Percentiles rank a stretch among this genome's conserved stretches.
These are phyloP conservation scores for Diaporthe velutina DNA, from an alignment of 2,329 filamentous ascomycete species.

Conservation along the genomic window DNA sequence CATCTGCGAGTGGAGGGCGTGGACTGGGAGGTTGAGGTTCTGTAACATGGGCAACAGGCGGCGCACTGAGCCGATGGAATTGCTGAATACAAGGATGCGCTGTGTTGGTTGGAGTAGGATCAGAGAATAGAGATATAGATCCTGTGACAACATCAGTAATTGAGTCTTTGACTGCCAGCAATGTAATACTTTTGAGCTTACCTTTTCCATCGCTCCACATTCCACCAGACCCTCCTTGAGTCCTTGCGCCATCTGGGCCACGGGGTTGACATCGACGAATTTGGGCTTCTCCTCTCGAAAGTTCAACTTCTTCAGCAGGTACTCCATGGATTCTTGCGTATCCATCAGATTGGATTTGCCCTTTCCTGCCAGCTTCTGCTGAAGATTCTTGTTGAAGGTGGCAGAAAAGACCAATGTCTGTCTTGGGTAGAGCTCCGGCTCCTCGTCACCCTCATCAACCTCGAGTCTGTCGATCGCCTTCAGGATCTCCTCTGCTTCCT, in stretches of 20 bases:
- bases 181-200: constrained; percentile 48
- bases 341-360: constrained; percentile 75
- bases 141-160: constrained; percentile 59
- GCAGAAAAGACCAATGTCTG: constrained; percentile 98
- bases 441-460: constrained; percentile 67
- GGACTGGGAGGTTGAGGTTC: constrained; percentile 81
- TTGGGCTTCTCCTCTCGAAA: constrained; percentile 88
- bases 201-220: constrained; percentile 93
- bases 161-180: constrained; percentile 38
- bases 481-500: constrained; percentile 91
- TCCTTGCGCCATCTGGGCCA: constrained; percentile 87
- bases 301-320: constrained; percentile 88
- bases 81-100: constrained; percentile 91
- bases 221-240: constrained; percentile 92
- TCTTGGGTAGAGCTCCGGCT: constrained; percentile 63
- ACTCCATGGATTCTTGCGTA: constrained; percentile 89
- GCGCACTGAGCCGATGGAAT: constrained; percentile 93
- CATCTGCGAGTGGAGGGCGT: constrained; percentile 93
- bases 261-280: constrained; percentile 92
- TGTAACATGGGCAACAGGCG: constrained; percentile 87
- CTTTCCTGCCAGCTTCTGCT: constrained; percentile 90
- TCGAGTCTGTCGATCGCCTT: constrained; percentile 81
- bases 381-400: constrained; percentile 91
- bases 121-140: constrained; percentile 92
- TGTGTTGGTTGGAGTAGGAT: constrained; percentile 85